Evolutionary conservation across 305 asterid species (phyloP).

Genomic region (Plantago rigida): DNA sequence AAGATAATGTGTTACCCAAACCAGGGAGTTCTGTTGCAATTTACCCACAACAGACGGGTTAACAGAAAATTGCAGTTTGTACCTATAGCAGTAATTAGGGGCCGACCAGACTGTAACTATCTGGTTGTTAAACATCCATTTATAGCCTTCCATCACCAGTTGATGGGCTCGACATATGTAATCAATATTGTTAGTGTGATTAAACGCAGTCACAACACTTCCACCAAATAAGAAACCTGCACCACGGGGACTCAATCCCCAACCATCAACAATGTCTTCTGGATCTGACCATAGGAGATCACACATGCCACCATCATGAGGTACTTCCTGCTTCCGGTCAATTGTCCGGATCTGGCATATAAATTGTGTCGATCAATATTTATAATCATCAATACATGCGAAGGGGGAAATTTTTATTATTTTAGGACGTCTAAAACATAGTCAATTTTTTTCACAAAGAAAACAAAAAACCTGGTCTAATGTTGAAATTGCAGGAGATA

Average conservation of each 20-base stretch:
- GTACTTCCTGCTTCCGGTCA: conserved; percentile 96
- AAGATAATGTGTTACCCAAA: too few relatives aligned
- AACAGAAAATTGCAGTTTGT: background rate
- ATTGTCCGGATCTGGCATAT: conserved; percentile 64
- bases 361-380: conserved; percentile 13
- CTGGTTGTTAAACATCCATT: conserved; percentile 92
- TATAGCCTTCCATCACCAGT: conserved; percentile 95
- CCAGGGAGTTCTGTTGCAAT: background rate
- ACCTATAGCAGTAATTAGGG: conserved; percentile 97
- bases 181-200: conserved; percentile 77
- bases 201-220: conserved; percentile 73
- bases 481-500: conserved; percentile 55
- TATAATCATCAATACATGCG: conserved; percentile 5
- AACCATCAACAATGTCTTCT: conserved; percentile 87
- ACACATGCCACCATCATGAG: conserved; percentile 98
- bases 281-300: conserved; percentile 99
- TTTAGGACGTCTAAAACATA: background rate
- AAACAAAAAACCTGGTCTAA: conserved; percentile 63
- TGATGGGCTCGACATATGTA: conserved; percentile 96
- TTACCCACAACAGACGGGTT: background rate
- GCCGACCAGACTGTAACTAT: conserved; percentile 99
- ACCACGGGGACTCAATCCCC: conserved; percentile 99
- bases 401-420: background rate
- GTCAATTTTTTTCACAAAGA: background rate
- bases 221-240: conserved; percentile 95